phyloP scores from a whole-genome alignment of 768 basidiomycete genomes.

The Ramaria rubella region DNA sequence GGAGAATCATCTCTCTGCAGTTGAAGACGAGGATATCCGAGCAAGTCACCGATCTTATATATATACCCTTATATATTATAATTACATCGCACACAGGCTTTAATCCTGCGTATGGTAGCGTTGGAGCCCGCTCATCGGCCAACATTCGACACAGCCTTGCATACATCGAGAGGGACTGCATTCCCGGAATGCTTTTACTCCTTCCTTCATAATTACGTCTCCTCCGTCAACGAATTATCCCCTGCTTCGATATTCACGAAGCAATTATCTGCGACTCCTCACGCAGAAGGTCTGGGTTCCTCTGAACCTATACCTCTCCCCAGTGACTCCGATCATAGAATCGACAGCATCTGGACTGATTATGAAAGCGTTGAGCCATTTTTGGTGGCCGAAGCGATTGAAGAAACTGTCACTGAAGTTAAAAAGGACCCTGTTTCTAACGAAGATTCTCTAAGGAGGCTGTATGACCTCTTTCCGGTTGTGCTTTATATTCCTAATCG shows the following conservation, averaged over 20 bases:
- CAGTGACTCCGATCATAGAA: conserved; percentile 75
- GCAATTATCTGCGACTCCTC: conserved; percentile 27
- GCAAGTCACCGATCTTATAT: conserved; percentile 41
- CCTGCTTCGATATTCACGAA: conserved; percentile 38
- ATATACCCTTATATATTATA: background rate
- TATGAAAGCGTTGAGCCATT: conserved; percentile 78
- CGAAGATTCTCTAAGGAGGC: background rate
- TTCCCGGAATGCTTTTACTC: conserved; percentile 94
- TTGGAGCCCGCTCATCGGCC: conserved; percentile 73
- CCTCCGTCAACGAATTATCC: conserved; percentile 67
- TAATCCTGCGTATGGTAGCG: conserved; percentile 87
- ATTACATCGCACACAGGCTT: conserved; percentile 45
- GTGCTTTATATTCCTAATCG: conserved; percentile 64
- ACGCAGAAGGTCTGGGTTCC: conserved; percentile 20
- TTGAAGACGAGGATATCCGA: conserved; percentile 77
- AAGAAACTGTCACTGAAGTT: conserved; percentile 37
- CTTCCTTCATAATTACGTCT: conserved; percentile 86
- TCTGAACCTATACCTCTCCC: conserved; percentile 40
- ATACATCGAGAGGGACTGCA: conserved; percentile 66
- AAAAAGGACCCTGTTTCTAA: conserved; percentile 14
- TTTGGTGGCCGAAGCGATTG: conserved; percentile 41
- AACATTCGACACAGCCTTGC: conserved; percentile 72
- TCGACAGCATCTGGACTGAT: conserved; percentile 82
- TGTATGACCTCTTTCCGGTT: conserved; percentile 71
- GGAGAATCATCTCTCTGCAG: conserved; percentile 59